A percentile compares a stretch with the other conserved stretches of the same genome.
Evolutionary conservation across 768 basidiomycete genomes (phyloP).

Genomic region (Tubosaeta sp.): DNA sequence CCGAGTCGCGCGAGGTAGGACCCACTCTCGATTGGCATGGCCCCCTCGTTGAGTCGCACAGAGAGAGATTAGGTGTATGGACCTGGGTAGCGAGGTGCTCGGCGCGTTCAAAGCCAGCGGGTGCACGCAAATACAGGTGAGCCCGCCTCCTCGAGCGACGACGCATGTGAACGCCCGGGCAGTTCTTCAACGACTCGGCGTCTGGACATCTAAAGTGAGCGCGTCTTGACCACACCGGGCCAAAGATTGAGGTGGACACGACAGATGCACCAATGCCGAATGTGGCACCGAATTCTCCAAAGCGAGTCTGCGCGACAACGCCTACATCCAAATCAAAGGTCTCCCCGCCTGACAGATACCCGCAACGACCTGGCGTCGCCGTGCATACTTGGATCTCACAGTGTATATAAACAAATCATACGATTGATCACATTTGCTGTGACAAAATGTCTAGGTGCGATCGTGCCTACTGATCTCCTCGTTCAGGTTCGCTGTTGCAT

Average conservation of each 20-base stretch:
- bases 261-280: conserved; percentile 36
- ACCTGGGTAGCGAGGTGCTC: conserved; percentile 36
- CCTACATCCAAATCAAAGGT: conserved; percentile 39
- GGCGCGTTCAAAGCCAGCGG: conserved; percentile 39
- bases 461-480: conserved; percentile 46
- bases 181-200: conserved; percentile 38
- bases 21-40: not conserved
- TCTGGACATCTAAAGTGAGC: conserved; percentile 35
- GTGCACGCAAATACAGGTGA: conserved; percentile 40
- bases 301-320: conserved; percentile 36
- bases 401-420: conserved; percentile 30
- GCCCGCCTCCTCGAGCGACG: conserved; percentile 3
- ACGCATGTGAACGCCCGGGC: not conserved
- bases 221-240: conserved; percentile 2
- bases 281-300: conserved; percentile 41
- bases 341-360: conserved; percentile 28
- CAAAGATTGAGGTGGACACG: conserved; percentile 8
- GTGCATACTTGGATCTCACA: conserved; percentile 16
- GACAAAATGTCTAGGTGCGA: conserved; percentile 16
- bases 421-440: conserved; percentile 13
- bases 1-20: conserved; percentile 27
- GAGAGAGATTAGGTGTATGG: conserved; percentile 44
- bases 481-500: conserved; percentile 67
- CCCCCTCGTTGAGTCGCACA: conserved; percentile 16
- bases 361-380: conserved; percentile 21